Conservation (phyloP, 2,329 filamentous ascomycete species). For the Colletotrichum aenigma region DNA sequence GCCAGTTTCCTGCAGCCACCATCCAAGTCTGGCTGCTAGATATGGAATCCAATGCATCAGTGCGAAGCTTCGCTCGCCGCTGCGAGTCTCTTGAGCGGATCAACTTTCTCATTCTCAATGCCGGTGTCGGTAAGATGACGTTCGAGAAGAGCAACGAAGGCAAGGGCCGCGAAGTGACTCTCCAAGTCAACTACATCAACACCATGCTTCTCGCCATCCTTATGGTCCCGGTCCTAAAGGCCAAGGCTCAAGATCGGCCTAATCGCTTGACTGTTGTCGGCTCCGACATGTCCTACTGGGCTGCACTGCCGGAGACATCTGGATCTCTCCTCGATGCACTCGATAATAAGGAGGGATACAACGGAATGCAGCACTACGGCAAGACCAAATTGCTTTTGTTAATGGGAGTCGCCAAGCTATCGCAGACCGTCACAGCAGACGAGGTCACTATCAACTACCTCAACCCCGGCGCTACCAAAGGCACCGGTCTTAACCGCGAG, state of each 20-base stretch:
- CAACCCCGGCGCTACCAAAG: slow-evolving; percentile 23
- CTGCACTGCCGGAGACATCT: slow-evolving; percentile 19
- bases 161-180: slow-evolving; percentile 39
- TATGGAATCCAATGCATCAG: slow-evolving; percentile 38
- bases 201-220: slow-evolving; percentile 49
- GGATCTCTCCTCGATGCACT: slow-evolving; percentile 4
- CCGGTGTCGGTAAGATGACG: slow-evolving; percentile 28
- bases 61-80: slow-evolving; percentile 38
- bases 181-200: slow-evolving; percentile 58
- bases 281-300: slow-evolving; percentile 27
- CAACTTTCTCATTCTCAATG: slow-evolving; percentile 43
- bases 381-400: slow-evolving; percentile 25
- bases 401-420: slow-evolving; percentile 20
- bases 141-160: slow-evolving; percentile 29
- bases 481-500: slow-evolving; percentile 20
- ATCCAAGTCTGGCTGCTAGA: slow-evolving; percentile 47
- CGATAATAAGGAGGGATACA: neutral
- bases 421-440: slow-evolving; percentile 8
- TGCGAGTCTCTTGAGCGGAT: slow-evolving; percentile 34
- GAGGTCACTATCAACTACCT: slow-evolving; percentile 26
- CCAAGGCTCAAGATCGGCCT: slow-evolving; percentile 18
- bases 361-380: slow-evolving; percentile 19
- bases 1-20: slow-evolving; percentile 29
- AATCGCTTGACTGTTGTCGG: slow-evolving; percentile 27
- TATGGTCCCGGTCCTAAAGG: slow-evolving; percentile 35